Conservation (phyloP, 73 alveolate species). For the Tetrahymena elliotti region DNA sequence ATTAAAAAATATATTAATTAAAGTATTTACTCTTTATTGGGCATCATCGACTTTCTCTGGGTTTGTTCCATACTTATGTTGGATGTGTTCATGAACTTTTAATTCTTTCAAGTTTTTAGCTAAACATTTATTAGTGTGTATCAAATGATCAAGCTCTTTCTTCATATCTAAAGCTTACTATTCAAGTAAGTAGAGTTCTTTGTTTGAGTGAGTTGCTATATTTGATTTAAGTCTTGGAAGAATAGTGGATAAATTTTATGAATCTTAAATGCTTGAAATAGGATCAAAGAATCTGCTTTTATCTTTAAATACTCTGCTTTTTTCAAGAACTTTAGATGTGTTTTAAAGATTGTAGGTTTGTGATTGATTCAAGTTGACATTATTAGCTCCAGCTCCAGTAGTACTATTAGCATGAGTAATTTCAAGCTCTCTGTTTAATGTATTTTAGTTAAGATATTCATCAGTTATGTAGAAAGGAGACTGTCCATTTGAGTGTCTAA, state of each 20-base stretch:
- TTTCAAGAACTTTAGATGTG: slow-evolving; percentile 16
- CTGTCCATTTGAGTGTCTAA: not conserved
- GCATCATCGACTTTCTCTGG: slow-evolving; percentile 10
- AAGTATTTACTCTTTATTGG: slow-evolving; percentile 10
- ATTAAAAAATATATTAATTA: not conserved
- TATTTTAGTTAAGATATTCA: slow-evolving; percentile 4
- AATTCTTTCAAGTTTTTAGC: slow-evolving; percentile 12
- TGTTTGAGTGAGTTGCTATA: slow-evolving; percentile 16
- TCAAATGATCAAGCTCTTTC: slow-evolving; percentile 12
- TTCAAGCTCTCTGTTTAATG: slow-evolving; percentile 21
- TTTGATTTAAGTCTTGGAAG: slow-evolving; percentile 27
- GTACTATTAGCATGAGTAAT: slow-evolving; percentile 3
- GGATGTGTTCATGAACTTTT: slow-evolving; percentile 4
- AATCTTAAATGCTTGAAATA: not conserved
- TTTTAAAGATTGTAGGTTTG: not conserved
- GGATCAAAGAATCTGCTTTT: slow-evolving; percentile 17
- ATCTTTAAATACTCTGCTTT: slow-evolving; percentile 11
- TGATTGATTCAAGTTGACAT: not conserved
- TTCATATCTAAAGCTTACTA: slow-evolving; percentile 16
- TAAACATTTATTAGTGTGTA: slow-evolving; percentile 1
- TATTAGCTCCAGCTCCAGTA: not conserved
- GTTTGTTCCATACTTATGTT: slow-evolving; percentile 11
- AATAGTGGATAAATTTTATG: not conserved
- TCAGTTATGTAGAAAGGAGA: slow-evolving; percentile 31
- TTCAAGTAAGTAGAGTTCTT: slow-evolving; percentile 1